phyloP scores from a whole-genome alignment of 2,329 filamentous ascomycete genomes.

The Arachnomyces sp. region DNA sequence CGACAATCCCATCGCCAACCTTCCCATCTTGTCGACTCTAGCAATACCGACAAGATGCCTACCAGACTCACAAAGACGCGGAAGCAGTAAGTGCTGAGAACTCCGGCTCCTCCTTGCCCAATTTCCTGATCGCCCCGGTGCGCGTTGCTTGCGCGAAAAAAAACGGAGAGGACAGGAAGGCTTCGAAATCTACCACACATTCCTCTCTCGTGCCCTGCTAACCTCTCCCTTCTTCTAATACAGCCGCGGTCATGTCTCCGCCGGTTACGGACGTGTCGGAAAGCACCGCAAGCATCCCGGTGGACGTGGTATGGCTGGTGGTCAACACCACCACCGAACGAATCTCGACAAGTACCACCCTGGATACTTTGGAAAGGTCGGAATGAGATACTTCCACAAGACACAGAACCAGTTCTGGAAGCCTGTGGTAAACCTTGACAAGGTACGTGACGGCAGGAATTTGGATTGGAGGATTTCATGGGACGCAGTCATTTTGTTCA shows the following conservation, averaged over 20 bases:
- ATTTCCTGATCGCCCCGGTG: conserved; percentile 3
- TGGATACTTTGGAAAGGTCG: conserved; percentile 98
- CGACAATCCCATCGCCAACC: conserved; percentile 29
- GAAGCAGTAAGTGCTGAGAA: conserved; percentile 37
- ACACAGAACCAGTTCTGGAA: conserved; percentile 96
- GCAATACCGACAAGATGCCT: conserved; percentile 41
- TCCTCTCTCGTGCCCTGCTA: conserved; percentile 7
- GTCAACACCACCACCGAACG: conserved; percentile 96
- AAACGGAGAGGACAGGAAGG: too few species aligned
- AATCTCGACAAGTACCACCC: conserved; percentile 93
- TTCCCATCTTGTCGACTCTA: conserved; percentile 33
- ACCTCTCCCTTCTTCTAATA: conserved; percentile 18
- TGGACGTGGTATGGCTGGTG: conserved; percentile 86
- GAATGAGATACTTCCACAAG: conserved; percentile 96
- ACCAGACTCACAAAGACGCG: conserved; percentile 44
- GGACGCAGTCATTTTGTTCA: conserved; percentile 5
- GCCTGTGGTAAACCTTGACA: conserved; percentile 97
- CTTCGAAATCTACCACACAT: neutral
- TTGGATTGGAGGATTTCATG: conserved; percentile 6
- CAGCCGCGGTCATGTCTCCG: conserved; percentile 94
- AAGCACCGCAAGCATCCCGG: conserved; percentile 93
- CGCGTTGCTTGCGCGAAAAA: neutral
- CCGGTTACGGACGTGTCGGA: conserved; percentile 95
- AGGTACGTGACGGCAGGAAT: conserved; percentile 52
- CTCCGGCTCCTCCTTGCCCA: neutral